phyloP scores from a whole-genome alignment of 2,329 filamentous ascomycete genomes.

The Alternaria arborescens region DNA sequence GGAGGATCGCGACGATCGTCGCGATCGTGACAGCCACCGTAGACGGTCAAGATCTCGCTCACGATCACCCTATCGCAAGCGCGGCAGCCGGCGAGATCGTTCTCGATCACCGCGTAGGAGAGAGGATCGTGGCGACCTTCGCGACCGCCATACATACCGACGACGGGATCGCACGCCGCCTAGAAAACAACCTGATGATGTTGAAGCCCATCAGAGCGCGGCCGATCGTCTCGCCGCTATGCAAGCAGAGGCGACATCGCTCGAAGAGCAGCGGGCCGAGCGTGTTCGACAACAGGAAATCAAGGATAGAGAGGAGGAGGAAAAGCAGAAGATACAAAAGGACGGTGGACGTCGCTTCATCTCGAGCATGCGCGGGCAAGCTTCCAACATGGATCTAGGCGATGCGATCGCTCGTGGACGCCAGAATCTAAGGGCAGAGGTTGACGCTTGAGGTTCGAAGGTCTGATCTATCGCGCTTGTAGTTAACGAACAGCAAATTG shows the following conservation, averaged over 20 bases:
- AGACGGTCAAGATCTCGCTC: constrained; percentile 31
- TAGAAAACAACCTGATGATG: constrained; percentile 14
- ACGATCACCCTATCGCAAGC: constrained; percentile 20
- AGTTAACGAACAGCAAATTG: constrained; percentile 10
- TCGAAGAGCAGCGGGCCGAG: constrained; percentile 45
- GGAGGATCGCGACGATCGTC: constrained; percentile 30
- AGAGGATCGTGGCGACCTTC: constrained; percentile 22
- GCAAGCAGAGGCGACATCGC: constrained; percentile 44
- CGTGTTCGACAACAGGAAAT: constrained; percentile 43
- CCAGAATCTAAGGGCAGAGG: constrained; percentile 25
- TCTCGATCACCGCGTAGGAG: constrained; percentile 36
- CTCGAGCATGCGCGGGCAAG: constrained; percentile 32
- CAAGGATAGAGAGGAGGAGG: constrained; percentile 46
- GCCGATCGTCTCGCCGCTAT: constrained; percentile 46
- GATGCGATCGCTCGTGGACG: constrained; percentile 42
- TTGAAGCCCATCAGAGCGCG: constrained; percentile 24
- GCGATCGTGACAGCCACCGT: constrained; percentile 28
- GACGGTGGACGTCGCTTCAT: constrained; percentile 40
- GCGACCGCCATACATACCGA: constrained; percentile 26
- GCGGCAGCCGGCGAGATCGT: constrained; percentile 13
- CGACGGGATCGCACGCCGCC: constrained; percentile 34
- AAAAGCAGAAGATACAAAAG: constrained; percentile 31
- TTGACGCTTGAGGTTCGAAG: constrained; percentile 19
- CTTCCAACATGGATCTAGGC: constrained; percentile 37
- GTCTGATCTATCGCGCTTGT: neutral